Evolutionary conservation across 2,329 filamentous ascomycete species (phyloP).

Genomic region (Fragosphaeria purpurea): DNA sequence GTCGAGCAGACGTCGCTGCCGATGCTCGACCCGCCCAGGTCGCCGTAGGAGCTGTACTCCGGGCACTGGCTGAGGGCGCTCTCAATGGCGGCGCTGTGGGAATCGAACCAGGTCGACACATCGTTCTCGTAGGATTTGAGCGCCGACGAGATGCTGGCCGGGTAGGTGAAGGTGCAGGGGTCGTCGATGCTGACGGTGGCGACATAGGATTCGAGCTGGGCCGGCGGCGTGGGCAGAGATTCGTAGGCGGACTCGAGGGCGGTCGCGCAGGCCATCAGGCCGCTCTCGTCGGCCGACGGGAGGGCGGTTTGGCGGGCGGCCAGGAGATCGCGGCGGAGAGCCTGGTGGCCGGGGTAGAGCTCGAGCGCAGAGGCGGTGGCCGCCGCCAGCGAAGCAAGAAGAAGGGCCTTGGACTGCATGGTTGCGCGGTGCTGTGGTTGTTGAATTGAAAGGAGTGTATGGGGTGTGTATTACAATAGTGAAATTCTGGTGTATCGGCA

Average conservation of each 20-base stretch:
- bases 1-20: background rate
- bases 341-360: slow-evolving; percentile 9
- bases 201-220: slow-evolving; percentile 14
- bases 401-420: slow-evolving; percentile 14
- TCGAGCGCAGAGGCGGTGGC: slow-evolving; percentile 15
- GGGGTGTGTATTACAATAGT: too few relatives aligned
- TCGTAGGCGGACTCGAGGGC: slow-evolving; percentile 13
- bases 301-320: slow-evolving; percentile 17
- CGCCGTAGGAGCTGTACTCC: slow-evolving; percentile 8
- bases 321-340: slow-evolving; percentile 11
- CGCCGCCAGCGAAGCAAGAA: slow-evolving; percentile 15
- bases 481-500: too few relatives aligned
- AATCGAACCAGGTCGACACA: slow-evolving; percentile 16
- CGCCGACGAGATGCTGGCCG: slow-evolving; percentile 13
- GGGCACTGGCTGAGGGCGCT: slow-evolving; percentile 19
- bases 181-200: slow-evolving; percentile 13
- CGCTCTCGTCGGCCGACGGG: background rate
- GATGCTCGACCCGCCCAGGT: background rate
- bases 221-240: slow-evolving; percentile 16
- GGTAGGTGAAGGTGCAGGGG: slow-evolving; percentile 17
- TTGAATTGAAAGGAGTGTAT: too few relatives aligned
- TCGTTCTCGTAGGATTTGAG: slow-evolving; percentile 14
- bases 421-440: slow-evolving; percentile 3
- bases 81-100: slow-evolving; percentile 13
- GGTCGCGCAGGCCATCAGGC: slow-evolving; percentile 10